A percentile compares a stretch with the other conserved stretches of the same genome.
These are phyloP conservation scores for Ambrosia hybrid DNA, from an alignment of 140 eudicot species.

Conservation along the genomic window DNA sequence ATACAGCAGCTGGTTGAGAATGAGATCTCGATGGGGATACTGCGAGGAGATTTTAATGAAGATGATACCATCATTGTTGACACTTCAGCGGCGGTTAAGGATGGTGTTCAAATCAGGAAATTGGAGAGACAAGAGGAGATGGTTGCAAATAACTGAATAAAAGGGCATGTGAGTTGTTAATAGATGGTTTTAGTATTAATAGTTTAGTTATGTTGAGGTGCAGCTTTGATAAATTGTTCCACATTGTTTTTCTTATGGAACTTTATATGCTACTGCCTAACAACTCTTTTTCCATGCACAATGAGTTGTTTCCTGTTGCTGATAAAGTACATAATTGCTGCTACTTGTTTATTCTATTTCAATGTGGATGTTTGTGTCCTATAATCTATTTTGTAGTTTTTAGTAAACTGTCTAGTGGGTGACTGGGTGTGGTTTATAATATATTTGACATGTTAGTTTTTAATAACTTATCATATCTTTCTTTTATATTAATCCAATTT, in stretches of 20 bases:
- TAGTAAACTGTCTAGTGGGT: too few species aligned
- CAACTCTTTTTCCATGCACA: background rate
- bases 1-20: conserved; percentile 95
- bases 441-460: too few species aligned
- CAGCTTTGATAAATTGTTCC: background rate
- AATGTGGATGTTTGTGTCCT: too few species aligned
- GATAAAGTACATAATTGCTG: too few species aligned
- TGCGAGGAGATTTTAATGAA: conserved; percentile 70
- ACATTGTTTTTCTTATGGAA: background rate
- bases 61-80: conserved; percentile 68
- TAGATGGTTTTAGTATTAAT: conserved; percentile 2
- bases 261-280: background rate
- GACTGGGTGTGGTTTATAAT: too few species aligned
- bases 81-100: conserved; percentile 36
- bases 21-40: conserved; percentile 72
- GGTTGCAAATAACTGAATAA: conserved; percentile 55
- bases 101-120: conserved; percentile 58
- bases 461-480: too few species aligned
- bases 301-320: background rate
- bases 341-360: too few species aligned
- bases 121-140: conserved; percentile 46
- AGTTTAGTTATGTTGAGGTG: background rate
- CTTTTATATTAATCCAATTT: too few species aligned
- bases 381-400: too few species aligned
- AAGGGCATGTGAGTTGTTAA: conserved; percentile 16